Base-by-base conservation (phyloP, 768 basidiomycete species). In the Panus rudis region DNA sequence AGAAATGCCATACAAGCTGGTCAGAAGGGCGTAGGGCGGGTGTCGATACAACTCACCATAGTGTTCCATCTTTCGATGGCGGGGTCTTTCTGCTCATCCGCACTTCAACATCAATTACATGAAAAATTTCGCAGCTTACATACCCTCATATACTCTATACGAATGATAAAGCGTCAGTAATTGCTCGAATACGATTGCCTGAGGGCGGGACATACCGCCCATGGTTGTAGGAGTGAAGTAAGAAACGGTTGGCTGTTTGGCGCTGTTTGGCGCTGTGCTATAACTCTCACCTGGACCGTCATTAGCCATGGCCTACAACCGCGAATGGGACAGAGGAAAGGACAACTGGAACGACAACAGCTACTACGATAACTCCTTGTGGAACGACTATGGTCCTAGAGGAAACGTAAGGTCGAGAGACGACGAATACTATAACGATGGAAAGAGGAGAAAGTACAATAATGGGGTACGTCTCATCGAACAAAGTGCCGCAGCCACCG, bases 311-410 rank as follows among this genome's bases (percentile, higher is more conserved):
- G 72, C 82, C 39, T 77, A 82, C 51, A 84, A 84, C 64, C 79
- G 89, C 51, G 86, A 90, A 70, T 90, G 89, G 88, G 86, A 89
- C 67, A 75, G 73, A 62, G 87, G 85, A 40, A 89, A 88, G 63
- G 75, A 79, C 35, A 28, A 50, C 41, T 80, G 78, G 77, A 55
- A 63, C 46, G 75, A 81, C 35, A 53, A 61, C 28, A 30, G 10
- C 16, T n/a, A n/a, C n/a, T n/a, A n/a, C n/a, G n/a, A n/a, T n/a
- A n/a, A n/a, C n/a, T n/a, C n/a, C n/a, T n/a, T n/a, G n/a, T 52
- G 45, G 45, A 21, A 22, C 22, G 39, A 46, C 37, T 25, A 53
- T 60, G 24, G 45, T 45, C 38, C 63, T 27, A 63, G 65, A 45
- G 63, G 57, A 35, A 71, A 70, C 49, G 59, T 66, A 14, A 73